These are phyloP conservation scores for Sporothrix globosa DNA, from an alignment of 2,329 filamentous ascomycete genomes.

Conservation along the genomic window DNA sequence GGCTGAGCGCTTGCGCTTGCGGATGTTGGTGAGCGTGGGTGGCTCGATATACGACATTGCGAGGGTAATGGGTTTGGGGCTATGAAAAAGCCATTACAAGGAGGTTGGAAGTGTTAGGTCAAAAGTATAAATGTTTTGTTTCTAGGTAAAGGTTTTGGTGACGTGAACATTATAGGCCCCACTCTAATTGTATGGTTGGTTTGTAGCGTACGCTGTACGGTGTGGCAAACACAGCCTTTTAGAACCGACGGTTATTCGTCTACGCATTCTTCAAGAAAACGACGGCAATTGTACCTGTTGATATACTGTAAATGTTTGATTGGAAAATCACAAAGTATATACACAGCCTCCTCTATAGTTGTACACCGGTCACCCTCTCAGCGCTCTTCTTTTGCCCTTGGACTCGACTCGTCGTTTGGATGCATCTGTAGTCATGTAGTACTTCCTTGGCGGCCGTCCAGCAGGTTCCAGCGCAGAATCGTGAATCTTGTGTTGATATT, in stretches of 20 bases:
- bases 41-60: conserved; percentile 36
- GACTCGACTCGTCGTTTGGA: conserved; percentile 6
- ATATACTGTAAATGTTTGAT: neutral
- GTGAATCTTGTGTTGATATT: neutral
- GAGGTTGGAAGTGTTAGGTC: neutral
- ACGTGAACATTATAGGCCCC: conserved; percentile 13
- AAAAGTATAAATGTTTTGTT: neutral
- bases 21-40: conserved; percentile 36
- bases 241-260: neutral
- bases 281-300: no score
- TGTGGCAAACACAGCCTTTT: neutral
- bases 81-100: neutral
- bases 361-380: conserved; percentile 27
- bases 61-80: neutral
- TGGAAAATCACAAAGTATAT: conserved; percentile 27
- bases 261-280: neutral
- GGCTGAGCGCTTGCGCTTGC: conserved; percentile 45
- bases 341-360: conserved; percentile 34
- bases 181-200: neutral
- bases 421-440: neutral
- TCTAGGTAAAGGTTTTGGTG: neutral
- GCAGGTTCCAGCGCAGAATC: neutral
- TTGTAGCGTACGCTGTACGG: neutral
- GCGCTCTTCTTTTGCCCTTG: neutral
- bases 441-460: neutral